phyloP scores from a whole-genome alignment of 208 protist species.

The Trypanosoma cruzi region DNA sequence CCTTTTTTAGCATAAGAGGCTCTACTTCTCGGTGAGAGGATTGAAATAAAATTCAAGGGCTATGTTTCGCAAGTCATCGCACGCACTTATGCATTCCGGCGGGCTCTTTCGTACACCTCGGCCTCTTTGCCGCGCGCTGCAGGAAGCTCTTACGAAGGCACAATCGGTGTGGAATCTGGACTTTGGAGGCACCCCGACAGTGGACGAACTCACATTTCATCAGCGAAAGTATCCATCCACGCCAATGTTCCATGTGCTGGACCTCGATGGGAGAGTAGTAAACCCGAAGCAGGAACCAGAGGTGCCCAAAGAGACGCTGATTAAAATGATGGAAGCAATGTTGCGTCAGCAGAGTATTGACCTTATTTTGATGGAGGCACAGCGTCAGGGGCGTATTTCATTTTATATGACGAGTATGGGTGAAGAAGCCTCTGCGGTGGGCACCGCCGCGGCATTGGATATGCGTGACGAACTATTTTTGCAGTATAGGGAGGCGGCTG shows the following conservation, averaged over 20 bases:
- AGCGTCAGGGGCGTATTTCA: slow-evolving; percentile 96
- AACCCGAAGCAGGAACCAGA: slow-evolving; percentile 19
- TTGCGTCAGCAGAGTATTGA: slow-evolving; percentile 93
- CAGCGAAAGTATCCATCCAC: slow-evolving; percentile 33
- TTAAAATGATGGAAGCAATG: slow-evolving; percentile 93
- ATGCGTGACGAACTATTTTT: slow-evolving; percentile 92
- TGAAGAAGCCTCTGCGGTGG: slow-evolving; percentile 94
- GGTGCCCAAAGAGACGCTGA: slow-evolving; percentile 18
- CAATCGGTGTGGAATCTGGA: slow-evolving; percentile 73
- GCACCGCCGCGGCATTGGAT: slow-evolving; percentile 89
- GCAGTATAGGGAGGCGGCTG: slow-evolving; percentile 95
- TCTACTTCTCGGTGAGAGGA: not conserved
- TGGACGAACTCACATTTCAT: slow-evolving; percentile 51
- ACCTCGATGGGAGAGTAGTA: slow-evolving; percentile 52
- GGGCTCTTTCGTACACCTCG: slow-evolving; percentile 11
- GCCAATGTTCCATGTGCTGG: slow-evolving; percentile 67
- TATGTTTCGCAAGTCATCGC: slow-evolving; percentile 6
- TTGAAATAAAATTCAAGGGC: not conserved
- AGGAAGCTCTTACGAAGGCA: slow-evolving; percentile 40
- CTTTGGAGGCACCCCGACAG: slow-evolving; percentile 53
- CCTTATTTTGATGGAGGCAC: slow-evolving; percentile 92
- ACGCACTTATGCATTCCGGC: not conserved
- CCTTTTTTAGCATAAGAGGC: not conserved
- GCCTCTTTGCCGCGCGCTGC: slow-evolving; percentile 22
- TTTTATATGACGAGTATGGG: slow-evolving; percentile 98